phyloP scores from a whole-genome alignment of 176 grass and related monocot genomes.

The Eremochloa ophiuroides region DNA sequence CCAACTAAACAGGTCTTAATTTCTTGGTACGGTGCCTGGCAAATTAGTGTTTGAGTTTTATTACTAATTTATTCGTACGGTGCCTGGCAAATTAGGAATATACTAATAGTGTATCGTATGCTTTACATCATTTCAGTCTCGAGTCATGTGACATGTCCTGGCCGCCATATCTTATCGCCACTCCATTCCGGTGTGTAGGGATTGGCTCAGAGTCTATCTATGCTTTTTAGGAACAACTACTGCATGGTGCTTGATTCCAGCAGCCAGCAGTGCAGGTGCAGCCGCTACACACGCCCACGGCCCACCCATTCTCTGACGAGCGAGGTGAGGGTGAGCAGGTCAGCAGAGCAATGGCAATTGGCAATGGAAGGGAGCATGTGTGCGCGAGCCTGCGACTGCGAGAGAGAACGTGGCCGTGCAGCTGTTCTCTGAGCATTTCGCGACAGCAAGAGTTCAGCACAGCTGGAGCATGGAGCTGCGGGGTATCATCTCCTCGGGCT shows the following conservation, averaged over 20 bases:
- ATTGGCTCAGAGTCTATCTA: neutral
- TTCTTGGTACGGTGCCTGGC: too few species aligned
- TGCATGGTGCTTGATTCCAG: neutral
- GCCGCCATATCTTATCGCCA: neutral
- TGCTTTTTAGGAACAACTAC: constrained; percentile 16
- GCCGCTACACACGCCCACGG: neutral
- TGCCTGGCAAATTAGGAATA: neutral
- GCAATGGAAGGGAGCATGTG: too few species aligned
- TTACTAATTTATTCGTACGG: neutral
- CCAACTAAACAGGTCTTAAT: too few species aligned
- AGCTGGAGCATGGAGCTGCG: too few species aligned
- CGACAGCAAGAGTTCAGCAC: neutral
- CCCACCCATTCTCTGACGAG: neutral
- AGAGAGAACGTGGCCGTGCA: constrained; percentile 23
- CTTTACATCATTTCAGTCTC: neutral
- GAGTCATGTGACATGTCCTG: neutral
- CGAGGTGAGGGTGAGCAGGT: neutral
- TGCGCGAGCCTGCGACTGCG: neutral
- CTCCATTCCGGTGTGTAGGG: neutral
- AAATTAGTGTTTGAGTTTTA: too few species aligned
- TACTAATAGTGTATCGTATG: too few species aligned
- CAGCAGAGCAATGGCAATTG: neutral
- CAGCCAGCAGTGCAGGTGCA: neutral
- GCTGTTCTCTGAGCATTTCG: constrained; percentile 6
- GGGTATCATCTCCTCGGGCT: neutral